Evolutionary conservation across 2,329 filamentous ascomycete genomes (phyloP).

Genomic region (Trichothecium roseum): DNA sequence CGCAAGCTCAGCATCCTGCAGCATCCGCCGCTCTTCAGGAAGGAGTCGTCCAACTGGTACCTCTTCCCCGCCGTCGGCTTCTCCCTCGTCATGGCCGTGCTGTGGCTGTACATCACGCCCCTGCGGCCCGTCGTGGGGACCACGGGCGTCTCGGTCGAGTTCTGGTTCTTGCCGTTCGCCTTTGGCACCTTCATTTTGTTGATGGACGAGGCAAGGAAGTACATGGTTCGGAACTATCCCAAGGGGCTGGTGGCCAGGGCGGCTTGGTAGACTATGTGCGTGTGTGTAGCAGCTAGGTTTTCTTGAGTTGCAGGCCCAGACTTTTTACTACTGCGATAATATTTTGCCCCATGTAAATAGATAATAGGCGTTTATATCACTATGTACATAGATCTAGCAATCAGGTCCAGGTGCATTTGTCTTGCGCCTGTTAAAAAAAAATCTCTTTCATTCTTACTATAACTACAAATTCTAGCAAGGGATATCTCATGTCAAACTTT

Average conservation of each 20-base stretch:
- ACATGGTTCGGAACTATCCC: conserved; percentile 47
- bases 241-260: conserved; percentile 44
- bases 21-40: conserved; percentile 59
- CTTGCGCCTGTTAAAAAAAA: too few relatives aligned
- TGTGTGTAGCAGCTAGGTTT: too few relatives aligned
- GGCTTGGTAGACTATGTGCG: conserved; percentile 45
- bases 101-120: conserved; percentile 58
- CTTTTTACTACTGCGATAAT: too few relatives aligned
- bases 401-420: too few relatives aligned
- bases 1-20: conserved; percentile 58
- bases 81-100: conserved; percentile 56
- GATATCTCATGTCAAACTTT: too few relatives aligned
- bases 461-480: too few relatives aligned
- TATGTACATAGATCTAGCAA: too few relatives aligned
- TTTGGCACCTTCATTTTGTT: conserved; percentile 52
- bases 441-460: too few relatives aligned
- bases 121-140: conserved; percentile 54
- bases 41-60: conserved; percentile 53
- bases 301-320: too few relatives aligned
- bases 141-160: conserved; percentile 53
- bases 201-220: conserved; percentile 59
- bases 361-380: too few relatives aligned
- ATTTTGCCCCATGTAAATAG: too few relatives aligned
- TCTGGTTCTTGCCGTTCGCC: conserved; percentile 67
- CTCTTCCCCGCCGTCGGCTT: conserved; percentile 64